These are phyloP conservation scores for Xylariaceae sp. DNA, from an alignment of 2,329 filamentous ascomycete species.

Conservation along the genomic window DNA sequence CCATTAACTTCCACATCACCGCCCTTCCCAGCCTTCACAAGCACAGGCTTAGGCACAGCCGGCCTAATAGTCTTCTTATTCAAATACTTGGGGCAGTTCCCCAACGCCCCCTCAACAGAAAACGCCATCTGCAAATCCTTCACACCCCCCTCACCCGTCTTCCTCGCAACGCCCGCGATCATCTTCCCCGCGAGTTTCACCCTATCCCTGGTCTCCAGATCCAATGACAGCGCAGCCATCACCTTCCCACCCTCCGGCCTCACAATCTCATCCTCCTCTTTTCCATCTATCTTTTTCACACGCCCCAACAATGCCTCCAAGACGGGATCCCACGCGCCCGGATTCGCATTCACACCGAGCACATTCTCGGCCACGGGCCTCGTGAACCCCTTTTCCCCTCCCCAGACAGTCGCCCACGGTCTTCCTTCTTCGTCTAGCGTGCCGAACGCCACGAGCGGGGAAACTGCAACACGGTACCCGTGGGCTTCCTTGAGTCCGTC, in stretches of 20 bases:
- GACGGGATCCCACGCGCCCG: constrained; percentile 65
- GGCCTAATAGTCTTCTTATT: constrained; percentile 65
- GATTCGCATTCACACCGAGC: constrained; percentile 63
- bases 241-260: constrained; percentile 36
- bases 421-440: constrained; percentile 60
- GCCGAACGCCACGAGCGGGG: constrained; percentile 69
- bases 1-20: background rate
- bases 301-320: constrained; percentile 56
- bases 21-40: constrained; percentile 29
- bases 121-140: constrained; percentile 55
- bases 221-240: constrained; percentile 52
- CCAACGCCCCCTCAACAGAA: constrained; percentile 67
- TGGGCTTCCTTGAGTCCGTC: constrained; percentile 60
- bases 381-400: constrained; percentile 67
- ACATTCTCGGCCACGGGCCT: constrained; percentile 58
- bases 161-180: constrained; percentile 55
- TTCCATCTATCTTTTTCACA: constrained; percentile 29
- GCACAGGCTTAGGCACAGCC: constrained; percentile 47
- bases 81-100: constrained; percentile 85
- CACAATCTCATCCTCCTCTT: constrained; percentile 24
- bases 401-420: constrained; percentile 77
- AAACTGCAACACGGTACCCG: constrained; percentile 55
- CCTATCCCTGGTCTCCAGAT: constrained; percentile 64
- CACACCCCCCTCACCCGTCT: constrained; percentile 21
- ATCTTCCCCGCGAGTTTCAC: constrained; percentile 72